A percentile compares a stretch with the other conserved stretches of the same genome.
Conservation (phyloP, 129 eudicot genomes). For the Artemisia tridentata region DNA sequence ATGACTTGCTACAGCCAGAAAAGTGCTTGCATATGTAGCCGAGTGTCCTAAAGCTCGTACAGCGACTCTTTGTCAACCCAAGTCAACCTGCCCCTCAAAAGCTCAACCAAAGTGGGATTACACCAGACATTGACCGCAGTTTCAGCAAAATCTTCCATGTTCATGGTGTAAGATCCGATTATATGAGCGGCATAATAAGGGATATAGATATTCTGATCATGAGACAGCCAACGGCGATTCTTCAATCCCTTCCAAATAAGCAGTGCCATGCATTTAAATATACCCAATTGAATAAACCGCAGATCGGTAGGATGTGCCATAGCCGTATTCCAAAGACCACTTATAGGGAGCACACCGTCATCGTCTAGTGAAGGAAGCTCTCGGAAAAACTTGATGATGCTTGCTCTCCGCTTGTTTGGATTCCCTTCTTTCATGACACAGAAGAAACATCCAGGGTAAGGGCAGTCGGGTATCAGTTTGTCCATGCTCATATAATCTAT, state of each 20-base stretch:
- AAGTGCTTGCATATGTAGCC: too few species aligned
- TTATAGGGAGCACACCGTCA: constrained; percentile 96
- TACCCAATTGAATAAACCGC: constrained; percentile 88
- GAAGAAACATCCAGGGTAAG: constrained; percentile 97
- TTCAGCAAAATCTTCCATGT: too few species aligned
- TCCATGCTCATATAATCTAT: constrained; percentile 55
- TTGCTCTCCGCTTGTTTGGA: constrained; percentile 89
- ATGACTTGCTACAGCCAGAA: constrained; percentile 30
- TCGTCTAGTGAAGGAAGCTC: constrained; percentile 99
- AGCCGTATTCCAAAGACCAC: constrained; percentile 99
- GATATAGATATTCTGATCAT: too few species aligned
- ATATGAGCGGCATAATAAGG: too few species aligned
- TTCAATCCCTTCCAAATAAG: constrained; percentile 24
- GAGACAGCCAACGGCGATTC: too few species aligned
- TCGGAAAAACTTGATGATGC: constrained; percentile 81
- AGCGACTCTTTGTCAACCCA: too few species aligned
- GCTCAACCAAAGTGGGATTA: too few species aligned
- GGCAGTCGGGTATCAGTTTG: constrained; percentile 74
- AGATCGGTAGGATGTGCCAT: constrained; percentile 99
- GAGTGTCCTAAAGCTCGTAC: too few species aligned
- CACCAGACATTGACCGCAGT: too few species aligned
- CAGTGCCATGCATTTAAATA: constrained; percentile 91
- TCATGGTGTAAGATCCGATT: too few species aligned
- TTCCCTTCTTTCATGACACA: constrained; percentile 98
- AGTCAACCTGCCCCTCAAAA: too few species aligned